These are phyloP conservation scores for Amoebophrya sp. DNA, from an alignment of 169 alveolate species.

Conservation along the genomic window DNA sequence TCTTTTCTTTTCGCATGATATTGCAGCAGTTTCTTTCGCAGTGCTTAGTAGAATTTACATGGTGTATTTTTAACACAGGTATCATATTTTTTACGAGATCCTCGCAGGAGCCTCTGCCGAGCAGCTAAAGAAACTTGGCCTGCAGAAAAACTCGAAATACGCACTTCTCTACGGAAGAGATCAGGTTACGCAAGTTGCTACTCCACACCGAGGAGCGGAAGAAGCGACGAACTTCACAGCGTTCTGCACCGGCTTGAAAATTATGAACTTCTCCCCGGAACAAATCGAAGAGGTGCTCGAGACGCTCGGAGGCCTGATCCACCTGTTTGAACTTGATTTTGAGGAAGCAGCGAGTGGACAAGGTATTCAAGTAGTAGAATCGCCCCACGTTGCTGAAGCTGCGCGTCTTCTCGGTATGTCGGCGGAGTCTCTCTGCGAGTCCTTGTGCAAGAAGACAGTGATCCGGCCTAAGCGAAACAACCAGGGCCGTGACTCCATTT, in stretches of 20 bases:
- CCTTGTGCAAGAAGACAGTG: neutral
- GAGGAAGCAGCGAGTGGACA: neutral
- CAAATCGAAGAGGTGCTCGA: neutral
- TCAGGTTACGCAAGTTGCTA: neutral
- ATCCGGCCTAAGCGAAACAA: no score
- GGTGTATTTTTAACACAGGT: conserved; percentile 54
- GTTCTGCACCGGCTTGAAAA: neutral
- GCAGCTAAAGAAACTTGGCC: neutral
- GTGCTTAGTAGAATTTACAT: no score
- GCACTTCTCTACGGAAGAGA: neutral
- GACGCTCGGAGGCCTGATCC: neutral
- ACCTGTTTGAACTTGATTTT: neutral
- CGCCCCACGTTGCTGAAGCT: neutral
- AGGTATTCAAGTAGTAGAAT: neutral
- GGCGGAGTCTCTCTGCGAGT: neutral
- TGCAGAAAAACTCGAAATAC: neutral
- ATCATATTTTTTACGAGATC: conserved; percentile 88
- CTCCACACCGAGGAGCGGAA: neutral
- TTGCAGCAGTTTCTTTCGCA: no score
- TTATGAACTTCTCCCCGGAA: neutral
- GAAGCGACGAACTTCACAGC: neutral
- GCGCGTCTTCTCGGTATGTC: neutral
- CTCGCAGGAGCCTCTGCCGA: conserved; percentile 52
- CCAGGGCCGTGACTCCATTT: neutral
- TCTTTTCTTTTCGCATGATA: no score